Base-by-base conservation (phyloP, 108 stramenopile genomes). In the Conticribra guillardii region DNA sequence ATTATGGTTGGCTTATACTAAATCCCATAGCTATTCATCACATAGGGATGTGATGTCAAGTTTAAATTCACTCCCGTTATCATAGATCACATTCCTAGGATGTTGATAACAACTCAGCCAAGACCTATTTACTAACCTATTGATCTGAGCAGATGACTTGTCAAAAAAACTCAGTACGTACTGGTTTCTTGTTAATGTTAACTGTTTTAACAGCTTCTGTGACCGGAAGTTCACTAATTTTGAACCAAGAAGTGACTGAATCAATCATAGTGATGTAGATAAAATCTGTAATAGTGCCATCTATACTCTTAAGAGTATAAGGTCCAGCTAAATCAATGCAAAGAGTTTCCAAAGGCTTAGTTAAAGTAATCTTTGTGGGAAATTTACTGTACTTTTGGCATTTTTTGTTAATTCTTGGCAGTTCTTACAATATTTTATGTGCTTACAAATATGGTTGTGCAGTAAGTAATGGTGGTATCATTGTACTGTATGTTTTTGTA, bases 41-140 rank as follows among this genome's bases (percentile, higher is more conserved):
- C 74, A 33, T 41, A 79, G 53, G 11, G 18, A 46, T 16, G 27
- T 21, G 27, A 81, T 76, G n/a, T 75, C 51, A 23, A 54, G 41
- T 49, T 63, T 67, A 48, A 80, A 80, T 63, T 84, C 79, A 21
- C 33, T 64, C 9, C n/a, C n/a, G n/a, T n/a, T n/a, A n/a, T n/a
- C n/a, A n/a, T 54, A 60, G n/a, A 72, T 69, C 1, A 77, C 29
- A n/a, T 63, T 5, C 21, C 15, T 15, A 30, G 74, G 66, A 15
- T 76, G 2, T 1, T 76, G 84, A 81, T n/a, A n/a, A 28, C 71
- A 59, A 32, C 31, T 53, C 16, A 84, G 37, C 84, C 84, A 81
- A 24, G 49, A 48, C 21, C 58, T 51, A 17, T 76, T 67, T 15
- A 78, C 27, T 0, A 67, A 22, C 11, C 62, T 23, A 11, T 64